phyloP scores from a whole-genome alignment of 495 filamentous ascomycete genomes.

The Aspergillus olivimuriae region DNA sequence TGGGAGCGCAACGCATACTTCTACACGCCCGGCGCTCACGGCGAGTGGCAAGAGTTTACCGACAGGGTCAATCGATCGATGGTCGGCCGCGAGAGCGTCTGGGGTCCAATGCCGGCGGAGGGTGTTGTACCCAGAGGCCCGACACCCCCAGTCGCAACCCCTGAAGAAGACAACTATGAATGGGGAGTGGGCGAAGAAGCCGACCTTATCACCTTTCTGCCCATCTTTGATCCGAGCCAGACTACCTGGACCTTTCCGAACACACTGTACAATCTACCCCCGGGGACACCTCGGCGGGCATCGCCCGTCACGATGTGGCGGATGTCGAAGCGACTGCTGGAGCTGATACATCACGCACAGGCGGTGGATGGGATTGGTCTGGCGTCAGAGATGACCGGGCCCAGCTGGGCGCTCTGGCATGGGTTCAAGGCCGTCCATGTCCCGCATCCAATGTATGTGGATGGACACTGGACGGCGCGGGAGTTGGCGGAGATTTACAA shows the following conservation, averaged over 20 bases:
- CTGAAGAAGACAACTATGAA: conserved; percentile 53
- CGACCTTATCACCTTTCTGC: conserved; percentile 62
- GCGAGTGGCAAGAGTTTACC: conserved; percentile 49
- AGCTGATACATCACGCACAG: conserved; percentile 61
- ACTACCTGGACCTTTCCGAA: conserved; percentile 55
- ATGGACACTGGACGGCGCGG: conserved; percentile 50
- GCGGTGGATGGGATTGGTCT: conserved; percentile 53
- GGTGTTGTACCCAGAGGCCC: conserved; percentile 53
- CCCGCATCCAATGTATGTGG: conserved; percentile 59
- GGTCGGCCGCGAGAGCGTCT: conserved; percentile 42
- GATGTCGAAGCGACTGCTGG: conserved; percentile 52
- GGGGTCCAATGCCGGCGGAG: conserved; percentile 50
- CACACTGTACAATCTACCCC: conserved; percentile 49
- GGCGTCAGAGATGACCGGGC: conserved; percentile 60
- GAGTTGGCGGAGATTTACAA: conserved; percentile 59
- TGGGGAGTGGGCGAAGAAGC: conserved; percentile 73
- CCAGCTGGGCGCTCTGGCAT: conserved; percentile 57
- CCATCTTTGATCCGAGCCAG: conserved; percentile 58
- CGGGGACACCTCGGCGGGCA: conserved; percentile 52
- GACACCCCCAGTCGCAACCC: conserved; percentile 43
- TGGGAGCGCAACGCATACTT: conserved; percentile 70
- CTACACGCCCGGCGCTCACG: conserved; percentile 59
- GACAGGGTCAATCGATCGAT: conserved; percentile 39
- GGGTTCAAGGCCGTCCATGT: conserved; percentile 47
- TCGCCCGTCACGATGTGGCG: conserved; percentile 58